A percentile compares a stretch with the other conserved stretches of the same genome.
Evolutionary conservation across 805 yeast species (phyloP).

Genomic region (Nakazawaea molendinolei): DNA sequence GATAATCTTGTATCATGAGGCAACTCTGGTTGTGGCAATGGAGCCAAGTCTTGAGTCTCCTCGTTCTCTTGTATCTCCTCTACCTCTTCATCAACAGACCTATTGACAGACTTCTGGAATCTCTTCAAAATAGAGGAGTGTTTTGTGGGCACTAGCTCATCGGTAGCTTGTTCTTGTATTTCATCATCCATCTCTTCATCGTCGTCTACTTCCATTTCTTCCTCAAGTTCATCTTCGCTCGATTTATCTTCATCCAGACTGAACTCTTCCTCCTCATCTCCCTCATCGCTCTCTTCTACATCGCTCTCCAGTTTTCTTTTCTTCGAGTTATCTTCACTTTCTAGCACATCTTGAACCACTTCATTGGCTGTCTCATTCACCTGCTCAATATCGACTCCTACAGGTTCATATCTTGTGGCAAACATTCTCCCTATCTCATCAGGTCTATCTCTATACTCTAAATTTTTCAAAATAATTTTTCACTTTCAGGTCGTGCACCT

Average conservation of each 20-base stretch:
- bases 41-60: conserved; percentile 44
- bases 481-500: no score
- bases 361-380: conserved; percentile 10
- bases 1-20: conserved; percentile 44
- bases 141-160: conserved; percentile 29
- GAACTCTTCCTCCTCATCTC: background rate
- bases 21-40: conserved; percentile 79
- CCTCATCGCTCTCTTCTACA: background rate
- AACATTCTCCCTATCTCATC: conserved; percentile 11
- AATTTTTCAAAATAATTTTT: no score
- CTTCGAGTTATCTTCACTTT: conserved; percentile 24
- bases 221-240: conserved; percentile 7
- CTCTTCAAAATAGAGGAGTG: conserved; percentile 47
- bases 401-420: conserved; percentile 12
- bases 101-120: conserved; percentile 38
- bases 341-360: conserved; percentile 16
- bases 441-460: no score
- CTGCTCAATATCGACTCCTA: conserved; percentile 14
- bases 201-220: conserved; percentile 17
- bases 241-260: conserved; percentile 4
- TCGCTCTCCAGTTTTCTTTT: conserved; percentile 26
- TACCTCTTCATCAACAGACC: conserved; percentile 16
- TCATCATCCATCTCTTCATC: conserved; percentile 15
- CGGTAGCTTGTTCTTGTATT: conserved; percentile 12
- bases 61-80: conserved; percentile 19